Evolutionary conservation across 176 grass and related monocot genomes (phyloP).

Genomic region (Thinopyrum elongatum): DNA sequence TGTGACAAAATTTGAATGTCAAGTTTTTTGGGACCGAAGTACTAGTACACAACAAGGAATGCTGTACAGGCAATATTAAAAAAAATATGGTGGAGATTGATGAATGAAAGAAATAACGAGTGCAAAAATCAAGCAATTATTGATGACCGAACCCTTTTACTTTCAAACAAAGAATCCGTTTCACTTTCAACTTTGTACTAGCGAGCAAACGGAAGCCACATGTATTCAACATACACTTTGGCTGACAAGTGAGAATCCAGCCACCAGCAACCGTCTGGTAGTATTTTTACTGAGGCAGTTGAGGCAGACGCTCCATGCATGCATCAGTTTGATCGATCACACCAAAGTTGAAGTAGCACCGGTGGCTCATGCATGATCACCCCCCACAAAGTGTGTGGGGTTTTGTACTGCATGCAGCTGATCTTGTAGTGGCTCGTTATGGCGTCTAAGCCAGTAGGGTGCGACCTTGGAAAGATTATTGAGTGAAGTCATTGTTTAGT

Average conservation of each 20-base stretch:
- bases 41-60: background rate
- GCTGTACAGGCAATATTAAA: too few relatives aligned
- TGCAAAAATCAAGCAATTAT: too few relatives aligned
- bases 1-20: background rate
- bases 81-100: background rate
- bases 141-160: background rate
- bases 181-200: background rate
- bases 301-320: background rate
- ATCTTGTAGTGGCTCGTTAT: too few relatives aligned
- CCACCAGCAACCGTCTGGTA: too few relatives aligned
- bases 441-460: too few relatives aligned
- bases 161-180: background rate
- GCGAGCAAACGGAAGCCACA: background rate
- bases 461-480: too few relatives aligned
- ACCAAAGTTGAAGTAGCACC: background rate
- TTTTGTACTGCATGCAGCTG: too few relatives aligned
- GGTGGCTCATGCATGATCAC: background rate
- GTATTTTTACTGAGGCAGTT: background rate
- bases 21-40: background rate
- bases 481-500: too few relatives aligned
- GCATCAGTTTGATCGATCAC: background rate
- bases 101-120: background rate
- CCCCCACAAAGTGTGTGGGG: too few relatives aligned
- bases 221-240: background rate
- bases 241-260: too few relatives aligned